Evolutionary conservation across 495 filamentous ascomycete species (phyloP), one percentile per base, ranked within the genome.

Genomic region (Cetradonia linearis): DNA sequence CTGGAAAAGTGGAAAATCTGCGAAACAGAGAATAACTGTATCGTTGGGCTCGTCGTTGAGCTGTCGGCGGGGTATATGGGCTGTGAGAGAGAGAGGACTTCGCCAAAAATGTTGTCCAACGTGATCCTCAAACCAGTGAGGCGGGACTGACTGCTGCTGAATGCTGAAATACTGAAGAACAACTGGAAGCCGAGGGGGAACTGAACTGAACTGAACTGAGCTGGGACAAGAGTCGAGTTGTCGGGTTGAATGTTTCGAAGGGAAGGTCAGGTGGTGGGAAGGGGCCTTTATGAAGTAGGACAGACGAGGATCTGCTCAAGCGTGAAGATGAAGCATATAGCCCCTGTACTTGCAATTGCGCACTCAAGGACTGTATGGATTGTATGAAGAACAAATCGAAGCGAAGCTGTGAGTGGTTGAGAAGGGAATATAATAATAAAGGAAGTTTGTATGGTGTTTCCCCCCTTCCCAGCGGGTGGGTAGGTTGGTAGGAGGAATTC

Each of bases 41-140:
- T 31, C 13, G 58, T n/a, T 36, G 37, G 52, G 62, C 57, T 56
- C 47, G 18, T 23, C 20, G 47, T 23, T 54, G 49, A 57, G 44
- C 38, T 48, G 40, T 46, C 48, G 47, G n/a, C 38, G 20, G 30
- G 9, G 30, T 46, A 37, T 37, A 59, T n/a, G 37, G n/a, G 36
- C 28, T 31, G 53, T 47, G 37, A 30, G 13, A 27, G 5, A 36
- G 11, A 36, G 42, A 9, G 8, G 42, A 46, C 14, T 53, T 20
- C 18, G 42, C 44, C 34, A 11, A 3, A n/a, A 25, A 18, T 55
- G 46, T 27, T 16, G 47, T 14, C 31, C 37, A 33, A 54, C 8
- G n/a, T 23, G 37, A 55, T 38, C 59, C 62, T 64, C 65, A 67
- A 64, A 62, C 65, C 65, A 57, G 65, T 67, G 50, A 58, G 56